These are phyloP conservation scores for Beta corolliflora DNA, from an alignment of 179 eudicot genomes.

Conservation along the genomic window DNA sequence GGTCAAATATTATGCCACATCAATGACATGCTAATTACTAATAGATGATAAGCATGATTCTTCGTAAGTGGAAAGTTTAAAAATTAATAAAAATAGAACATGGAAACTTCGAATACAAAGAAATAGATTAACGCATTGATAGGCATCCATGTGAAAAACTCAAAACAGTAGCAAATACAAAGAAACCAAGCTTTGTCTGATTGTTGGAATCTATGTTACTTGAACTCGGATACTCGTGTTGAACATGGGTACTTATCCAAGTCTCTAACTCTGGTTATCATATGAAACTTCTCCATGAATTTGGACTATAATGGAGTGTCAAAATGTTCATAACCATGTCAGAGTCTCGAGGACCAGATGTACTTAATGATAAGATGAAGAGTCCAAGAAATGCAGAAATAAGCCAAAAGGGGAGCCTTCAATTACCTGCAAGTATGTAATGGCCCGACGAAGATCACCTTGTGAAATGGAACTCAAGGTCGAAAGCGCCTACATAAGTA, in stretches of 20 bases:
- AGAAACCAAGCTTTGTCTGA: background rate
- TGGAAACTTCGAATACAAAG: no score
- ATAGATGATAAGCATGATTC: background rate
- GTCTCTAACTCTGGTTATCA: no score
- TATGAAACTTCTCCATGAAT: no score
- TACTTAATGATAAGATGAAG: background rate
- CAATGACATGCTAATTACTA: background rate
- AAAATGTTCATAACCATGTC: no score
- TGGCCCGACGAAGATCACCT: constrained; percentile 96
- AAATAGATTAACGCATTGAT: background rate
- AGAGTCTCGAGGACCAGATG: no score
- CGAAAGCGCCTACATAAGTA: constrained; percentile 65
- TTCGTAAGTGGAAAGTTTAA: background rate
- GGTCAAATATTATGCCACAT: no score
- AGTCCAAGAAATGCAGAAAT: background rate
- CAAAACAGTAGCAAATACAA: background rate
- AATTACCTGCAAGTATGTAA: constrained; percentile 83
- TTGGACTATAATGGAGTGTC: no score
- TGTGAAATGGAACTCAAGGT: constrained; percentile 89
- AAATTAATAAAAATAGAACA: background rate
- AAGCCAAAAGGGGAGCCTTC: background rate
- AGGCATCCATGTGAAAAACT: background rate
- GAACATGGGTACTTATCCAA: no score
- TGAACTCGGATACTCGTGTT: no score
- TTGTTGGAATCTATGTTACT: background rate